Evolutionary conservation across 169 alveolate species (phyloP), one percentile per base, ranked within the genome.

Genomic region (Prorocentrum cordatum): DNA sequence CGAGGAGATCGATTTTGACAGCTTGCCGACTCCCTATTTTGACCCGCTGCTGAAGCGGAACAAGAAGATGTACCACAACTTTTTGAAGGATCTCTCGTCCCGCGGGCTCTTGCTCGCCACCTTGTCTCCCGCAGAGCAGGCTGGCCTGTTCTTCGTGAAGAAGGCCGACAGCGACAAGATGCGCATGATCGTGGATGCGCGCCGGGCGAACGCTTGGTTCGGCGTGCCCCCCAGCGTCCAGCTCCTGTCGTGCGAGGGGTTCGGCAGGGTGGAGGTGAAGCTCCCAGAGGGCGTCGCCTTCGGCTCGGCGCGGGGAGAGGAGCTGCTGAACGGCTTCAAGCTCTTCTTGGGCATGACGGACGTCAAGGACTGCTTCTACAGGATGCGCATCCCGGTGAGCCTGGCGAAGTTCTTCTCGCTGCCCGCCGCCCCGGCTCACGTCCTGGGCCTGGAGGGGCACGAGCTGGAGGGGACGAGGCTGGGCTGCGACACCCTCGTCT

Each of bases 351-450:
- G 75, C 0, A 18, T 59, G n/a, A 33, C 61, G 2, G 87, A 77
- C 36, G 73, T 79, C 20, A 18, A 14, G 26, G 73, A 58, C 33
- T 79, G 89, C 33, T 79, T 59, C 35, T 66, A 79, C 26, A 35
- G 89, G 36, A 59, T 79, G 89, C 67, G 62, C 2, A 67, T 79
- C 24, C 89, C 89, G 4, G 16, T 1, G 0, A 61, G 89, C 77
- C 0, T 79, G 3, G 14, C 45, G 16, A 18, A 50, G 33, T 61
- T 16, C 26, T 79, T 79, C 45, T 75, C 89, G 0, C 61, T 64
- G 77, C 50, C 36, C 12, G 67, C 89, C 0, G 89, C 61, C 0
- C 61, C 89, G 0, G 89, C 89, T 0, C 27, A 22, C 10, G 33
- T 29, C 0, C 29, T 79, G 0, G 66, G 66, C 1, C 10, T 79